A percentile compares a stretch with the other conserved stretches of the same genome.
These are phyloP conservation scores for Macrotyloma uniflorum DNA, from an alignment of 306 rosid genomes.

Conservation along the genomic window DNA sequence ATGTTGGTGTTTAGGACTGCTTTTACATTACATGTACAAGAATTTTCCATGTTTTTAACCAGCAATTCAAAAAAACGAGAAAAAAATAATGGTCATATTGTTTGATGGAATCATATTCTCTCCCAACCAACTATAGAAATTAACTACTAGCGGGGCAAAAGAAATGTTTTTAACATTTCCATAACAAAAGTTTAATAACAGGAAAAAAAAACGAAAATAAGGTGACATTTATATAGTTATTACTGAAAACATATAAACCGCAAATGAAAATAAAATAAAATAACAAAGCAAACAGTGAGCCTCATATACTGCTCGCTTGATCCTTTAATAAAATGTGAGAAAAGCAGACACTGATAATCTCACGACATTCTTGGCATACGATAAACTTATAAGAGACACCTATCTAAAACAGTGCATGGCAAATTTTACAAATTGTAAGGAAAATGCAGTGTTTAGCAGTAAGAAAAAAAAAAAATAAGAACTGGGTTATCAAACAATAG, in stretches of 20 bases:
- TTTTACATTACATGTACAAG: background rate
- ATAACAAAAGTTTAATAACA: background rate
- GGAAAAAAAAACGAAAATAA: background rate
- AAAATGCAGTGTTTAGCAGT: conserved; percentile 1
- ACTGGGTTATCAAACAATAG: conserved; percentile 10
- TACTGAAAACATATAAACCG: background rate
- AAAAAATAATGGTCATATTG: background rate
- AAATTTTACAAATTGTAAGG: conserved; percentile 3
- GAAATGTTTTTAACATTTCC: background rate
- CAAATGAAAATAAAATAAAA: background rate
- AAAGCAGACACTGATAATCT: background rate
- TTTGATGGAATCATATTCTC: background rate
- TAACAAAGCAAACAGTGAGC: background rate
- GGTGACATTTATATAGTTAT: background rate
- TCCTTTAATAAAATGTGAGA: background rate
- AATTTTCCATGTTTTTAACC: background rate
- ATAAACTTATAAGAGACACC: background rate
- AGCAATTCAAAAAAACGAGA: background rate
- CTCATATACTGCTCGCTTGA: background rate
- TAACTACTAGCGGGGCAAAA: background rate
- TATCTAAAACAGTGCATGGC: background rate
- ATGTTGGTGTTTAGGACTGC: background rate
- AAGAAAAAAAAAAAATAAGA: background rate
- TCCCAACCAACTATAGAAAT: background rate
- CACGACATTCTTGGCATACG: background rate